Conservation (phyloP, 1,284 basidiomycete genomes). For the Cutaneotrichosporon sp. region DNA sequence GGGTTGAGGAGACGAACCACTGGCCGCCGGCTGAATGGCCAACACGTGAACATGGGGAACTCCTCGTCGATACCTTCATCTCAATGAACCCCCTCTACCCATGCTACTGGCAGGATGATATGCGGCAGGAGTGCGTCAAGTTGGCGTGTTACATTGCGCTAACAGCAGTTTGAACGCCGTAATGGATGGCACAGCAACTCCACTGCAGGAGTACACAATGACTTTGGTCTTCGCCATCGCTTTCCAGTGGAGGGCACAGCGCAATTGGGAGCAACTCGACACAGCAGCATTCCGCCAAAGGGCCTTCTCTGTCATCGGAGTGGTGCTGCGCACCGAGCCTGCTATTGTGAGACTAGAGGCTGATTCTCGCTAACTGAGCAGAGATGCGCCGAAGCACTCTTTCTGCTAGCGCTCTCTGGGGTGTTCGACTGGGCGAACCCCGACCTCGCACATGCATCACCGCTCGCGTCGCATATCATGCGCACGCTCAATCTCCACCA, state of each 20-base stretch:
- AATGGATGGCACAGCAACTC: slow-evolving; percentile 3
- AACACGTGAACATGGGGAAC: slow-evolving; percentile 1
- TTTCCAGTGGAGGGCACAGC: slow-evolving; percentile 4
- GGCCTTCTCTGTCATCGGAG: background rate
- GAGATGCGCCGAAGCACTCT: slow-evolving; percentile 4
- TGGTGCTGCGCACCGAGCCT: slow-evolving; percentile 6
- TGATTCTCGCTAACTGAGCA: background rate
- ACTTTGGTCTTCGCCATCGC: slow-evolving; percentile 6
- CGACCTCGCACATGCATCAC: background rate
- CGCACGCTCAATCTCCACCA: slow-evolving; percentile 1
- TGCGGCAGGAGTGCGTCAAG: slow-evolving; percentile 3
- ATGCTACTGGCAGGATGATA: background rate
- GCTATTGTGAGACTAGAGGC: background rate
- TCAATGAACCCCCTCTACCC: slow-evolving; percentile 7
- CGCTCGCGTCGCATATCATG: background rate
- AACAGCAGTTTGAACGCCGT: slow-evolving; percentile 4
- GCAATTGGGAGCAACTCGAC: slow-evolving; percentile 8
- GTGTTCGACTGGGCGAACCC: slow-evolving; percentile 11
- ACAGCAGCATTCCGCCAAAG: slow-evolving; percentile 7
- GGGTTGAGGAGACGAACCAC: background rate
- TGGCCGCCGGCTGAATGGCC: slow-evolving; percentile 9
- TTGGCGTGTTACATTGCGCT: background rate
- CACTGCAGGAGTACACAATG: slow-evolving; percentile 10
- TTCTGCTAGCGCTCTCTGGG: slow-evolving; percentile 3
- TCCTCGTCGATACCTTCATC: slow-evolving; percentile 5